A percentile compares a stretch with the other conserved stretches of the same genome.
Evolutionary conservation across 306 rosid genomes (phyloP).

Genomic region (Trifolium subterraneum): DNA sequence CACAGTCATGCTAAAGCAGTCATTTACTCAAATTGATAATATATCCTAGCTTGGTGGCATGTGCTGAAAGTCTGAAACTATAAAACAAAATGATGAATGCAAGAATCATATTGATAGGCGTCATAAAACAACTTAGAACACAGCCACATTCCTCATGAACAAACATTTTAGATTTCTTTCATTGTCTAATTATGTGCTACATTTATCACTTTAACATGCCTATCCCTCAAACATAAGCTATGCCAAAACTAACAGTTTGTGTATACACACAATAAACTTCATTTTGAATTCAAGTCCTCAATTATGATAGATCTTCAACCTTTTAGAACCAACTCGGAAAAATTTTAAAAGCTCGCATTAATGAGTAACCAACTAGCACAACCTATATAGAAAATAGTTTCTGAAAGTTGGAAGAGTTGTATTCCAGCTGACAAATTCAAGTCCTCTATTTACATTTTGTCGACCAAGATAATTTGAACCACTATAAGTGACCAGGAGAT

Average conservation of each 20-base stretch:
- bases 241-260: neutral
- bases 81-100: neutral
- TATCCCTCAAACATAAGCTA: neutral
- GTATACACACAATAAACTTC: neutral
- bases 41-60: no score
- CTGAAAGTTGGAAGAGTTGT: neutral
- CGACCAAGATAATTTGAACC: neutral
- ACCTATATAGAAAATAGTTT: no score
- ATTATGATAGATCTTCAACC: neutral
- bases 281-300: neutral
- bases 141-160: slow-evolving; percentile 12
- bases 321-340: neutral
- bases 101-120: neutral
- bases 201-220: slow-evolving; percentile 1
- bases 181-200: neutral
- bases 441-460: no score
- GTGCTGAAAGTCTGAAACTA: no score
- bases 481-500: no score
- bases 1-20: neutral
- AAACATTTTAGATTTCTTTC: neutral
- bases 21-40: no score
- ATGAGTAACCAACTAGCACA: neutral
- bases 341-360: neutral
- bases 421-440: neutral
- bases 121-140: neutral